These are phyloP conservation scores for Trichodelitschia bisporula DNA, from an alignment of 495 filamentous ascomycete species.

Conservation along the genomic window DNA sequence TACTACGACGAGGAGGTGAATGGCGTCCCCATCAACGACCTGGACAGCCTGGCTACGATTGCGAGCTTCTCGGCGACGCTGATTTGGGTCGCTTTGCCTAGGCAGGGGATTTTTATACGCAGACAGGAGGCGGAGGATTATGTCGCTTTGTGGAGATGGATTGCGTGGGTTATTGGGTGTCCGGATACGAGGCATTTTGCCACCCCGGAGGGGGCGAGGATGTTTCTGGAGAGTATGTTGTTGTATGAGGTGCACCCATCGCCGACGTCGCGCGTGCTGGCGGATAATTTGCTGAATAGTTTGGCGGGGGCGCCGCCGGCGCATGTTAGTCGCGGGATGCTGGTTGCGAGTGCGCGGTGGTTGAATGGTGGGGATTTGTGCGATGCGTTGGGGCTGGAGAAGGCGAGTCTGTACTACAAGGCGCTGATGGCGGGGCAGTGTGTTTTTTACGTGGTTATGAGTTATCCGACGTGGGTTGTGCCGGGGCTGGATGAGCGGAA, in stretches of 20 bases:
- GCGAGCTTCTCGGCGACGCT: constrained; percentile 38
- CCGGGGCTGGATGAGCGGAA: constrained; percentile 30
- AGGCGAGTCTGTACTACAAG: constrained; percentile 29
- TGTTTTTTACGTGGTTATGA: constrained; percentile 30
- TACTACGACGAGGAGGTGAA: constrained; percentile 36
- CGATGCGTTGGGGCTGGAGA: constrained; percentile 32
- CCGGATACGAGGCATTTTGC: constrained; percentile 33
- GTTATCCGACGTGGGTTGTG: constrained; percentile 29
- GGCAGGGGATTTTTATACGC: constrained; percentile 42
- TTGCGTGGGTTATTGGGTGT: constrained; percentile 46
- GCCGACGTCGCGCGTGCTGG: constrained; percentile 31
- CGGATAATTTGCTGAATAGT: constrained; percentile 48
- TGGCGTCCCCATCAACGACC: constrained; percentile 49
- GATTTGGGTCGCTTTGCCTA: constrained; percentile 42
- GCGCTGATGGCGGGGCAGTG: constrained; percentile 41
- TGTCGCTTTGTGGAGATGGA: constrained; percentile 50
- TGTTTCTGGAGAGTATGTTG: constrained; percentile 38
- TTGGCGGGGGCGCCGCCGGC: constrained; percentile 36
- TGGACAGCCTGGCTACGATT: constrained; percentile 50
- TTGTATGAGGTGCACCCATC: constrained; percentile 39
- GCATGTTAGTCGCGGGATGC: constrained; percentile 29
- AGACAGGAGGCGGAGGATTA: constrained; percentile 42
- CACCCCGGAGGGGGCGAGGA: constrained; percentile 25
- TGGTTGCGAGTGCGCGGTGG: constrained; percentile 40
- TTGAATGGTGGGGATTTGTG: constrained; percentile 40